Conservation (phyloP, 306 rosid genomes). For the Mimosa bimucronata region DNA sequence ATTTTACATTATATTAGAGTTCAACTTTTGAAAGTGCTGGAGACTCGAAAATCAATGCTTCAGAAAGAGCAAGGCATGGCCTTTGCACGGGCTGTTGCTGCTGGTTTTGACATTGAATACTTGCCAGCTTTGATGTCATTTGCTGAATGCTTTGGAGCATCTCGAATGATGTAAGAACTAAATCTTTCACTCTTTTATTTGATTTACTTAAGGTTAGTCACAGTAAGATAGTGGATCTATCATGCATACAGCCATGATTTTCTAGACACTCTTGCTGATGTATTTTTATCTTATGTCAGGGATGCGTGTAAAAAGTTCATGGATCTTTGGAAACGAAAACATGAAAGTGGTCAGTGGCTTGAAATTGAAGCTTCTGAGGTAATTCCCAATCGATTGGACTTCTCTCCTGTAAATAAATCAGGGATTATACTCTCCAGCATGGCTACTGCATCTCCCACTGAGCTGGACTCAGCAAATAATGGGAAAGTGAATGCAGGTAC, state of each 20-base stretch:
- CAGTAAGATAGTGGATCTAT: constrained; percentile 21
- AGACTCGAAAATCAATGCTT: constrained; percentile 81
- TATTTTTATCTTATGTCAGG: constrained; percentile 51
- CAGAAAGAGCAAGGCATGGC: constrained; percentile 99
- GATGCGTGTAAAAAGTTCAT: constrained; percentile 77
- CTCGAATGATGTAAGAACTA: constrained; percentile 72
- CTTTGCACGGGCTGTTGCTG: constrained; percentile 98
- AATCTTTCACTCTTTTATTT: constrained; percentile 33
- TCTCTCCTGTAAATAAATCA: constrained; percentile 65
- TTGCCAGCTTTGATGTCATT: constrained; percentile 78
- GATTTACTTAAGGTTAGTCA: constrained; percentile 15
- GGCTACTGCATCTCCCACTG: constrained; percentile 53
- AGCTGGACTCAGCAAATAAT: constrained; percentile 56
- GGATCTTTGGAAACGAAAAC: constrained; percentile 94
- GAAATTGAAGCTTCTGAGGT: constrained; percentile 90
- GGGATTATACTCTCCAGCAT: constrained; percentile 68
- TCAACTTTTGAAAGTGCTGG: constrained; percentile 94
- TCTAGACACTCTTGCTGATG: constrained; percentile 29
- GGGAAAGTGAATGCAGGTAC: constrained; percentile 70
- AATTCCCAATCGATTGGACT: constrained; percentile 63
- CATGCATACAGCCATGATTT: constrained; percentile 33
- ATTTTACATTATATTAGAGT: constrained; percentile 54
- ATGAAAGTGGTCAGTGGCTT: constrained; percentile 97
- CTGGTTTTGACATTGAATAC: constrained; percentile 87
- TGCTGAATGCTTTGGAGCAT: constrained; percentile 93